Evolutionary conservation across 129 eudicot species (phyloP).

Genomic region (Silybum marianum): DNA sequence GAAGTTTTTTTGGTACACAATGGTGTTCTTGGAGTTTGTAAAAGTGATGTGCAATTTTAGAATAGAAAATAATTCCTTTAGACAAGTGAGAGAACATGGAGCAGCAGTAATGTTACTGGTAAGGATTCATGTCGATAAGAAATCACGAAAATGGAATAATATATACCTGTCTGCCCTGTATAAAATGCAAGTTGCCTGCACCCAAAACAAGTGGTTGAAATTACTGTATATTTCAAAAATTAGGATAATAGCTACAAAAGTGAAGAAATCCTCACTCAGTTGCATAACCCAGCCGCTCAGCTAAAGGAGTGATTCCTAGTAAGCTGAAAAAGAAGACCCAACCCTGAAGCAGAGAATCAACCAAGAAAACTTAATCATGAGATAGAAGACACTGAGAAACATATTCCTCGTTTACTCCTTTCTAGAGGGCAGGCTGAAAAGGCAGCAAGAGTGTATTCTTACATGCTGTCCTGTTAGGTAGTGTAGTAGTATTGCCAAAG

Average conservation of each 20-base stretch:
- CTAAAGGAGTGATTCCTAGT: conserved; percentile 88
- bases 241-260: not conserved
- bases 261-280: conserved; percentile 66
- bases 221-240: not conserved
- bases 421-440: not conserved
- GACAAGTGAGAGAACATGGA: not conserved
- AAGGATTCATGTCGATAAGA: not conserved
- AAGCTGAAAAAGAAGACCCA: conserved; percentile 94
- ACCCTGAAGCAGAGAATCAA: conserved; percentile 46
- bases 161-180: conserved; percentile 88
- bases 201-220: not conserved
- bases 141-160: not conserved
- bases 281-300: conserved; percentile 91
- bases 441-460: conserved; percentile 32
- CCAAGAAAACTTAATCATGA: not conserved
- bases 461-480: conserved; percentile 71
- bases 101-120: not conserved
- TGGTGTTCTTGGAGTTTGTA: conserved; percentile 31
- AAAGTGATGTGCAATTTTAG: not conserved
- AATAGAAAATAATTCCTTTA: not conserved
- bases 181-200: conserved; percentile 83
- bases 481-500: conserved; percentile 79
- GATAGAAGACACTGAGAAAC: not conserved
- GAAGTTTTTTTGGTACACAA: conserved; percentile 3
- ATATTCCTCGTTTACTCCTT: not conserved